Percentiles rank a stretch among this genome's conserved stretches.
Conservation (phyloP, 768 basidiomycete genomes). For the Stropharia rugosoannulata region DNA sequence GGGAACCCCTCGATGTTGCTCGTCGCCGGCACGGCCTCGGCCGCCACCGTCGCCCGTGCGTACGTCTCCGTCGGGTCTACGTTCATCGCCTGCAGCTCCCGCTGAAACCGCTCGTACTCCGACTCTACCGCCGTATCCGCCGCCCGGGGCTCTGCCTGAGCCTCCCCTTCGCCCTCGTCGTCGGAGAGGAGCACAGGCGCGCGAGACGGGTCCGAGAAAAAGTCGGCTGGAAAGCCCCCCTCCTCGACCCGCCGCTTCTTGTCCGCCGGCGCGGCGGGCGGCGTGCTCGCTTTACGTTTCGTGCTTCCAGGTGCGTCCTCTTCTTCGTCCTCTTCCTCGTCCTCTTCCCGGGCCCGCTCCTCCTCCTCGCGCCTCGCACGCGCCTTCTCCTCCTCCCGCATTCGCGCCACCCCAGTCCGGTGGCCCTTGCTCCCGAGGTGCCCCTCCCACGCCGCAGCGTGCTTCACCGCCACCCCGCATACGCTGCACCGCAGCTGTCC, state of each 20-base stretch:
- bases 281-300: constrained; percentile 20
- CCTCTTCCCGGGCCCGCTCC: constrained; percentile 25
- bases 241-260: constrained; percentile 18
- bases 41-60: constrained; percentile 68
- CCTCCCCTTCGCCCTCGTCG: constrained; percentile 22
- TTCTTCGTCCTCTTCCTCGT: constrained; percentile 31
- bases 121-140: constrained; percentile 48
- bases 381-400: constrained; percentile 50
- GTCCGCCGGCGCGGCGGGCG: constrained; percentile 19
- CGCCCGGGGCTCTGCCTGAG: constrained; percentile 13
- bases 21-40: constrained; percentile 59
- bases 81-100: constrained; percentile 48
- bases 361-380: constrained; percentile 38
- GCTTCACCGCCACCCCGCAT: constrained; percentile 65
- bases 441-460: constrained; percentile 84
- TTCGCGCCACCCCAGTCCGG: constrained; percentile 59
- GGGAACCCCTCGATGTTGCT: constrained; percentile 48
- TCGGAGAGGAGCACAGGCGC: constrained; percentile 35
- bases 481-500: constrained; percentile 72
- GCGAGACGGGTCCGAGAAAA: constrained; percentile 78
- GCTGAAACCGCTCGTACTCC: constrained; percentile 77
- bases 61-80: constrained; percentile 50
- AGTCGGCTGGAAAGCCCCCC: constrained; percentile 57
- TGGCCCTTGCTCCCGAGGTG: constrained; percentile 82
- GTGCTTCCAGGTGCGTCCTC: constrained; percentile 18